Base-by-base conservation (phyloP, 116 monocot species). In the Dioscorea cayenensis region DNA sequence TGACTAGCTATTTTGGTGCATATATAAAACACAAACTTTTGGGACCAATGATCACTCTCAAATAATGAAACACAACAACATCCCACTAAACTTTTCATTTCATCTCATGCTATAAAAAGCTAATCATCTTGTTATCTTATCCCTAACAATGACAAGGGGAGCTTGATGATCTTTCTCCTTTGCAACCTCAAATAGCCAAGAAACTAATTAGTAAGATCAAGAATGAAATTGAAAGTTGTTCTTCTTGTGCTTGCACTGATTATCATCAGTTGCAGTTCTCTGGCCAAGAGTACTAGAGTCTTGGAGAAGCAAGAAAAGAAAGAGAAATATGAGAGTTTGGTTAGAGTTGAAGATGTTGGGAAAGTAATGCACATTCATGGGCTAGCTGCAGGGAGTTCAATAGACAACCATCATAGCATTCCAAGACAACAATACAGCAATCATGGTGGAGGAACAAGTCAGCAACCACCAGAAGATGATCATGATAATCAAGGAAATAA, bases 381-480 rank as follows among this genome's bases (percentile, higher is more conserved):
- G 6, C 72, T 66, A 60, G 64, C 74, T 14, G 32, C 32, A 32
- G 74, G 72, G 0, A 78, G 71, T 49, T 23, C 71, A 16, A 27
- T 77, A 29, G 68, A 85, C 63, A 78, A 78, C 77, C 84, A 85
- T 49, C 84, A 84, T 64, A 78, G 36, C 63, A 84, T 84, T 72
- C 81, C 84, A 14, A 77, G 84, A 68, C 65, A 77, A 22, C 77
- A 84, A 48, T 84, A 81, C 64, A 67, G 67, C 19, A 77, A 52
- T 23, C 76, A 69, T 32, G 68, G 38, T 12, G 72, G 73, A 12
- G 73, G n/a, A 48, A 58, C 48, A 11, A 51, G 66, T 20, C 71
- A 71, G 61, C 28, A 60, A 20, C 62, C 63, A 50, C 52, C 77
- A 19, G 76, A 49, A 27, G 80, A 43, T 51, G 81, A 81, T 67